Evolutionary conservation across 202 grass and related monocot species (phyloP), one percentile per base, ranked within the genome.

Genomic region (Saccharum hybrid): DNA sequence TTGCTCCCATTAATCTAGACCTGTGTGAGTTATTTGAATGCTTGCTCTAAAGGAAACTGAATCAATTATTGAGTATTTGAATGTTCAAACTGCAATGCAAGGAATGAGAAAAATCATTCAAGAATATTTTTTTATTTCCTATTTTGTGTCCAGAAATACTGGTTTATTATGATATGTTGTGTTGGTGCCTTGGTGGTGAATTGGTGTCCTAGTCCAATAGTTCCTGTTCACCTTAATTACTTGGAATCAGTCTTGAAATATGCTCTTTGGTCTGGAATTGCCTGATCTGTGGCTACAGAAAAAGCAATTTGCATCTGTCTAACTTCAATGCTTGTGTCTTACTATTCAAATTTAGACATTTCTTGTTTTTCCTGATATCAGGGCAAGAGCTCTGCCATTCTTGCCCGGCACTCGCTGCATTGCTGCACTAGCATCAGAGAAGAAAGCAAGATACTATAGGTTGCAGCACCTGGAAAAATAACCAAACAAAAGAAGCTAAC

Each of bases 31-130:
- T 83, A 71, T 66, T 0, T 7, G 56, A 83, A 45, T 66, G 39
- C 76, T 83, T 18, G 14, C 60, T 78, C 19, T 72, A 59, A 83
- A n/a, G 14, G 61, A 75, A 78, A 64, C 5, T 49, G 57, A 63
- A 85, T 63, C 2, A 22, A 30, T 49, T 52, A 14, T 48, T 49
- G 22, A 19, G 28, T 51, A 37, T 61, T 79, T 8, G 18, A 71
- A 52, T 82, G 42, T 22, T n/a, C 22, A 63, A 45, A 51, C 21
- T 54, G 39, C n/a, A 71, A 75, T 26, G 26, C 26, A 26, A 26
- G 10, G 40, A 68, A 22, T 59, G 11, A 74, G 8, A 23, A 41
- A 52, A 34, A 34, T 52, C 7, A 26, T 65, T 4, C 15, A 46
- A 65, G 15, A 64, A 64, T 11, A 85, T 72, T 28, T 85, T 16